Base-by-base conservation (phyloP, 148 eudicot genomes). In the Rhododendron vialii region DNA sequence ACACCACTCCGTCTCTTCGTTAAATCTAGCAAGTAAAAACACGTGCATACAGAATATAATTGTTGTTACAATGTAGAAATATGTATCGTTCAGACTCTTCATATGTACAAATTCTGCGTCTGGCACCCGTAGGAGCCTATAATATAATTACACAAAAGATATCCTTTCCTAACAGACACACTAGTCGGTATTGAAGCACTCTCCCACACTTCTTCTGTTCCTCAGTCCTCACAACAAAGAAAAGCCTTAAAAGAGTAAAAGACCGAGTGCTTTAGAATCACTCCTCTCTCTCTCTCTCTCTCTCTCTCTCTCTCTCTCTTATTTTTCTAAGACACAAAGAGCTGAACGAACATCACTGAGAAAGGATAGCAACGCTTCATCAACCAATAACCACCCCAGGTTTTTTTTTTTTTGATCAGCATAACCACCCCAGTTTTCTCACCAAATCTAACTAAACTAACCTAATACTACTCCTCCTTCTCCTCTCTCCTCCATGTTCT, bases 351-450 rank as follows among this genome's bases (percentile, higher is more conserved):
- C 12, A 75, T 33, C 20, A 30, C 38, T 61, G 90, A 89, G 87
- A 86, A 86, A 57, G 92, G 91, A 82, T 12, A 63, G 84, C 91
- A 88, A 84, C 84, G 47, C 86, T 87, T 89, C 92, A 83, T 78
- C 89, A 61, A 81, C 85, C 90, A 26, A 55, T 73, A 83, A 85
- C 86, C 75, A 84, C 69, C 47, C 41, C 38, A 47, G 83, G 30
- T 30, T 30, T 30, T 30, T 30, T 30, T 30, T 30, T 30, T 30
- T 30, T 30, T 30, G 30, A 30, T 30, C 30, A 30, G 30, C 30
- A 55, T 73, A 83, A 85, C 86, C 75, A 84, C 69, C 47, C 41
- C 38, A 47, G 83, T 83, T 88, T 77, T 87, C 85, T 87, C 92
- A 91, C 93, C 95, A 89, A 90, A 89, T 85, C 77, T n/a, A 0